Percentiles rank a stretch among this genome's conserved stretches.
Evolutionary conservation across 768 basidiomycete genomes (phyloP).

Genomic region (Mycena floridula): DNA sequence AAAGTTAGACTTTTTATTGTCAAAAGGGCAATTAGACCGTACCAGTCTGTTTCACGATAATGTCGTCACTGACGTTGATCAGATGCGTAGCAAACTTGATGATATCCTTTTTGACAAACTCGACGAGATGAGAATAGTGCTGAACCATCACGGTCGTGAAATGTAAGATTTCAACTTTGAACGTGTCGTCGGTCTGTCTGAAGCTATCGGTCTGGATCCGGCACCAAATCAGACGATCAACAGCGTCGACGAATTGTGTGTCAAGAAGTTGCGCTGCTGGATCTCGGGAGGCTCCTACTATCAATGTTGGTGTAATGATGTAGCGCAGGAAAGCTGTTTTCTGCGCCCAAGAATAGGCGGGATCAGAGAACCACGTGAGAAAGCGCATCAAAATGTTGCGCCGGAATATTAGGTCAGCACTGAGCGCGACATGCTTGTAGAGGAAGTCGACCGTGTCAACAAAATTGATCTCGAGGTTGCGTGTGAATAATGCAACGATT

Average conservation of each 20-base stretch:
- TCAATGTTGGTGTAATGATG: constrained; percentile 80
- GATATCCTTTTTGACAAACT: constrained; percentile 82
- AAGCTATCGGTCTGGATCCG: constrained; percentile 55
- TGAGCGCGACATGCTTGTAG: constrained; percentile 77
- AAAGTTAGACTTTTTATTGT: too few species aligned
- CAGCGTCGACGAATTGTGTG: constrained; percentile 56
- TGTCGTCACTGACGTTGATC: constrained; percentile 72
- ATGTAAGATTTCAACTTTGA: constrained; percentile 87
- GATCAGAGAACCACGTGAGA: constrained; percentile 74
- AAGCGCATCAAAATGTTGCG: constrained; percentile 85
- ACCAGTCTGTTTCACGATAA: constrained; percentile 90
- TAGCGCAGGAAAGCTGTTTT: constrained; percentile 78
- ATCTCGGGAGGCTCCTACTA: constrained; percentile 62
- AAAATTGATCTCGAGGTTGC: constrained; percentile 76
- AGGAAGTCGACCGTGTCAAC: constrained; percentile 78
- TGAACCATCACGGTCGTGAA: constrained; percentile 87
- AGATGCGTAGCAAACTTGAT: constrained; percentile 92
- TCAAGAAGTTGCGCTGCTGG: constrained; percentile 63
- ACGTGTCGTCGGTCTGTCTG: constrained; percentile 67
- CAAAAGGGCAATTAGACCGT: too few species aligned
- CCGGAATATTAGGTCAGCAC: constrained; percentile 59
- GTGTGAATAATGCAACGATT: constrained; percentile 73
- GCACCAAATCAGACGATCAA: constrained; percentile 78
- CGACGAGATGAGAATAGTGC: constrained; percentile 72
- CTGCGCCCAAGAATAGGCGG: constrained; percentile 57